Conservation (phyloP, 192 early-diverging fungal species). For the Rhizoclosmatium sp. region DNA sequence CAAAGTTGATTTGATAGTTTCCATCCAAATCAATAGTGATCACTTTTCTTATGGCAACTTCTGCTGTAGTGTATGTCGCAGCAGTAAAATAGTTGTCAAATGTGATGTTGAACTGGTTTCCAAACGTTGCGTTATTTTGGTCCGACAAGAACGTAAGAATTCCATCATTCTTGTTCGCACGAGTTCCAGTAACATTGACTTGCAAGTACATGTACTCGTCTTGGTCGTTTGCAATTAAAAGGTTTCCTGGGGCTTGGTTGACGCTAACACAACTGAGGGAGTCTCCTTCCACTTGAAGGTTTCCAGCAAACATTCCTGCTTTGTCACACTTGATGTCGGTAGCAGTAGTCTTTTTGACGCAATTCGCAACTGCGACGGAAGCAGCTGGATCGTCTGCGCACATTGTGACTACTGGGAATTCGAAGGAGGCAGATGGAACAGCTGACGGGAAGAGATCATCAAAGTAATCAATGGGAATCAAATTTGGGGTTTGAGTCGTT, state of each 20-base stretch:
- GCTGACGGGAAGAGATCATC: conserved; percentile 49
- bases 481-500: conserved; percentile 47
- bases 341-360: conserved; percentile 32
- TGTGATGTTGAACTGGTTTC: conserved; percentile 8
- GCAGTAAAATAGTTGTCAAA: conserved; percentile 55
- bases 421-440: conserved; percentile 51
- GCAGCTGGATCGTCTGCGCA: conserved; percentile 43
- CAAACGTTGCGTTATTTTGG: conserved; percentile 30
- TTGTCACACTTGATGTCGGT: conserved; percentile 31
- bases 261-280: conserved; percentile 46
- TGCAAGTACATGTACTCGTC: conserved; percentile 42
- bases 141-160: conserved; percentile 38
- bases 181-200: conserved; percentile 35
- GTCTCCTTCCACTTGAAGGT: conserved; percentile 35
- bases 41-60: conserved; percentile 52
- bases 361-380: conserved; percentile 29
- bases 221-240: conserved; percentile 34
- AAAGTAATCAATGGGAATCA: conserved; percentile 44
- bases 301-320: conserved; percentile 20
- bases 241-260: conserved; percentile 40
- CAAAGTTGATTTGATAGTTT: conserved; percentile 39
- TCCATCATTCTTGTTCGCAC: conserved; percentile 33
- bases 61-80: conserved; percentile 38
- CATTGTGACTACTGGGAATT: conserved; percentile 57
- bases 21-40: conserved; percentile 41